Conservation (phyloP, 75 land plant species). For the Ceratopteris richardii region DNA sequence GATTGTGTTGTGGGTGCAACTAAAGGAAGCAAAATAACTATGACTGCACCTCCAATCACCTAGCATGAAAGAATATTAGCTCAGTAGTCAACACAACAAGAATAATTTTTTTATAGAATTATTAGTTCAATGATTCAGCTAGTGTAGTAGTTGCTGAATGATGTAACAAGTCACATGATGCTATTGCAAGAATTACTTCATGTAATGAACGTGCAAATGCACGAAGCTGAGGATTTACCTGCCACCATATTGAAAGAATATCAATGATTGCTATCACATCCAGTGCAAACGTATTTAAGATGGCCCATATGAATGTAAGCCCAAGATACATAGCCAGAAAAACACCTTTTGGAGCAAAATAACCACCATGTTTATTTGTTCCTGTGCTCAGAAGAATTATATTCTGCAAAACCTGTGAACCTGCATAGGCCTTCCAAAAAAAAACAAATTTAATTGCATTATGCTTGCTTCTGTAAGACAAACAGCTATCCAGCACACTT, state of each 20-base stretch:
- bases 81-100: no score
- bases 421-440: constrained; percentile 73
- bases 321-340: constrained; percentile 73
- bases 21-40: constrained; percentile 75
- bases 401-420: constrained; percentile 70
- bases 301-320: constrained; percentile 74
- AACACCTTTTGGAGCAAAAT: constrained; percentile 71
- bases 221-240: no score
- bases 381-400: constrained; percentile 78
- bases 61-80: constrained; percentile 5
- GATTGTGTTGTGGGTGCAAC: constrained; percentile 58
- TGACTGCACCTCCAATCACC: constrained; percentile 75
- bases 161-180: no score
- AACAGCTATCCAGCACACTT: neutral
- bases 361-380: constrained; percentile 75
- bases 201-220: no score
- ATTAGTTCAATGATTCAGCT: no score
- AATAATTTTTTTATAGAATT: no score
- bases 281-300: constrained; percentile 79
- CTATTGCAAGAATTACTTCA: no score
- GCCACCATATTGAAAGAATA: constrained; percentile 86
- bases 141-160: no score
- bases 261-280: constrained; percentile 81
- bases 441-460: no score
- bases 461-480: no score